Conservation (phyloP, 208 protist species). For the Wallacemonas sp. region DNA sequence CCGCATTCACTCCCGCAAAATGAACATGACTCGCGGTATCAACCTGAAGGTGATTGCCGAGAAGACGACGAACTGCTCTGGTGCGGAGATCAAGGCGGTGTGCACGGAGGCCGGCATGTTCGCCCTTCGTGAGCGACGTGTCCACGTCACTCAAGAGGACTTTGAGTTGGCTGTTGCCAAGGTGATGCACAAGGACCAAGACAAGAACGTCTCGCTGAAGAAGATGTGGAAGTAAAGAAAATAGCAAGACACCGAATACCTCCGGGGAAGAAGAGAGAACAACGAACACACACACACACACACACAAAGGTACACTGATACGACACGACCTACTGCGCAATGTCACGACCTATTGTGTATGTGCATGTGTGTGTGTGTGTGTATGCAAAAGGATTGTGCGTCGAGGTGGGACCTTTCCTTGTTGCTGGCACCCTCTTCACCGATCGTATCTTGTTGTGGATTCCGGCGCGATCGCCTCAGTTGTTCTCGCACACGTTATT, state of each 20-base stretch:
- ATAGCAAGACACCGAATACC: conserved; percentile 6
- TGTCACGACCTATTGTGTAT: too few relatives aligned
- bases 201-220: conserved; percentile 97
- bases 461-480: neutral
- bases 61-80: conserved; percentile 96
- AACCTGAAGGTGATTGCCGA: conserved; percentile 98
- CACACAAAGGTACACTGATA: conserved; percentile 14
- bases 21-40: conserved; percentile 99
- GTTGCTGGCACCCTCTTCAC: neutral
- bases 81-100: conserved; percentile 98
- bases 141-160: conserved; percentile 99
- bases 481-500: neutral
- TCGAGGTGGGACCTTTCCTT: too few relatives aligned
- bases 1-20: conserved; percentile 99
- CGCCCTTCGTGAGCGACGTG: conserved; percentile 98
- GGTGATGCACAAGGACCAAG: conserved; percentile 98
- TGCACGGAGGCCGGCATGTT: conserved; percentile 99
- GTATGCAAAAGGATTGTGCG: neutral
- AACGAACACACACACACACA: conserved; percentile 15
- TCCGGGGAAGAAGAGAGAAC: conserved; percentile 6
- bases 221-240: conserved; percentile 95
- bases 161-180: conserved; percentile 99
- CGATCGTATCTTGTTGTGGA: conserved; percentile 3
- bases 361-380: neutral
- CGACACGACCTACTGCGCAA: too few relatives aligned